Evolutionary conservation across 139 green algal species (phyloP).

Genomic region (Trebouxia sp.): DNA sequence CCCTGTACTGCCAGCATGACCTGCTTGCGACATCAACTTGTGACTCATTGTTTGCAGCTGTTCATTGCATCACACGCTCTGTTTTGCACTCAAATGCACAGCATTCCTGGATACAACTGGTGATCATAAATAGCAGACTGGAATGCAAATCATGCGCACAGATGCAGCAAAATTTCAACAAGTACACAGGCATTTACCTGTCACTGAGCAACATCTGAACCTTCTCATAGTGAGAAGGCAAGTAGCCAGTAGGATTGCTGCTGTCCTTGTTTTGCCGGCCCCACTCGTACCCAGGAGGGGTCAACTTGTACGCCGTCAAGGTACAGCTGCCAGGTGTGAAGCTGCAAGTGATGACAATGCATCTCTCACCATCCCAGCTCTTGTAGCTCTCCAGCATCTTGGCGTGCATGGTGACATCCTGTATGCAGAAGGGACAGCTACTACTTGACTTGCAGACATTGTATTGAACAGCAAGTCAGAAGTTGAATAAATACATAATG

Average conservation of each 20-base stretch:
- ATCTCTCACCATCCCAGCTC: slow-evolving; percentile 96
- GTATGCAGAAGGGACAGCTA: background rate
- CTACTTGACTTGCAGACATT: too few relatives aligned
- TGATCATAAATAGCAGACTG: too few relatives aligned
- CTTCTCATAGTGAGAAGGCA: slow-evolving; percentile 95
- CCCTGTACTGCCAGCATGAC: too few relatives aligned
- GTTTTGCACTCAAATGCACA: too few relatives aligned
- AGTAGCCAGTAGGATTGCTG: slow-evolving; percentile 87
- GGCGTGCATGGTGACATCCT: slow-evolving; percentile 92
- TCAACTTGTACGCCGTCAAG: slow-evolving; percentile 98
- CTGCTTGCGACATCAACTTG: too few relatives aligned
- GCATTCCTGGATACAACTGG: too few relatives aligned
- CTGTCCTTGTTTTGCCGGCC: slow-evolving; percentile 87
- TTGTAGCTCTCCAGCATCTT: slow-evolving; percentile 94
- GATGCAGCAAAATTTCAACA: background rate
- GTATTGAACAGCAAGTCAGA: too few relatives aligned
- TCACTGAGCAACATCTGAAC: slow-evolving; percentile 98
- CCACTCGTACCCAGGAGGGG: slow-evolving; percentile 90
- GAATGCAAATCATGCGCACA: background rate
- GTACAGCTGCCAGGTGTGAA: slow-evolving; percentile 97
- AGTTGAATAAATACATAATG: too few relatives aligned
- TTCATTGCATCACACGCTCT: too few relatives aligned
- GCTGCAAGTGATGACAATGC: slow-evolving; percentile 88
- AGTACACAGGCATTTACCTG: slow-evolving; percentile 42
- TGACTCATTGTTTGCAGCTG: too few relatives aligned